A percentile compares a stretch with the other conserved stretches of the same genome.
These are phyloP conservation scores for Sicyos baderoa DNA, from an alignment of 306 rosid genomes.

Conservation along the genomic window DNA sequence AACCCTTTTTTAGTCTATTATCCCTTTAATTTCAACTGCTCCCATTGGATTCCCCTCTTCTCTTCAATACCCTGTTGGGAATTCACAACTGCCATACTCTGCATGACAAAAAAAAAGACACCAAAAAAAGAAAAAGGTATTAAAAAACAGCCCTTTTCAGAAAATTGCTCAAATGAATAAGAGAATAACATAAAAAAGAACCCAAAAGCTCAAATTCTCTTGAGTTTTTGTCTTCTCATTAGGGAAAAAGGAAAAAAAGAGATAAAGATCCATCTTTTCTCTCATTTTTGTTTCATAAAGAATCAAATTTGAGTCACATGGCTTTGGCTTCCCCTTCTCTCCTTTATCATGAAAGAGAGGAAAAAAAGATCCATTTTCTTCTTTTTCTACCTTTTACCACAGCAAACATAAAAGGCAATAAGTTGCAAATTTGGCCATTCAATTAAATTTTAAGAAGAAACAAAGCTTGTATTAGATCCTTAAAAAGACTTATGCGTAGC, in stretches of 20 bases:
- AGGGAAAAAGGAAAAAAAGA: background rate
- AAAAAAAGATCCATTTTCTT: background rate
- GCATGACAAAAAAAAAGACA: conserved; percentile 21
- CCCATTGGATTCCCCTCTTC: background rate
- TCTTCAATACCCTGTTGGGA: conserved; percentile 51
- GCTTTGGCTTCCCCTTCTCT: background rate
- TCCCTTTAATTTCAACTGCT: background rate
- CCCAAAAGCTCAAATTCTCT: background rate
- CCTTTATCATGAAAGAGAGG: background rate
- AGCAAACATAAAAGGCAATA: background rate
- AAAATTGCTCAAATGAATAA: background rate
- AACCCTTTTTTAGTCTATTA: background rate
- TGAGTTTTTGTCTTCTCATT: conserved; percentile 12
- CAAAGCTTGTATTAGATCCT: too few relatives aligned
- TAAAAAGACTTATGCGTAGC: too few relatives aligned
- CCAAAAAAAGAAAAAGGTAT: background rate
- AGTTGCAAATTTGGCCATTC: background rate
- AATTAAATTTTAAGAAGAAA: too few relatives aligned
- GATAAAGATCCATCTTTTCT: background rate
- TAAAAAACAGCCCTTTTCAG: background rate
- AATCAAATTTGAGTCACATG: background rate
- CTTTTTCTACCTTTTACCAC: background rate
- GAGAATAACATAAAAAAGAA: background rate
- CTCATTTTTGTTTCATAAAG: background rate
- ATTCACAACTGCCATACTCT: conserved; percentile 78